Conservation (phyloP, 2,329 filamentous ascomycete genomes). For the Lachnellula willkommii region DNA sequence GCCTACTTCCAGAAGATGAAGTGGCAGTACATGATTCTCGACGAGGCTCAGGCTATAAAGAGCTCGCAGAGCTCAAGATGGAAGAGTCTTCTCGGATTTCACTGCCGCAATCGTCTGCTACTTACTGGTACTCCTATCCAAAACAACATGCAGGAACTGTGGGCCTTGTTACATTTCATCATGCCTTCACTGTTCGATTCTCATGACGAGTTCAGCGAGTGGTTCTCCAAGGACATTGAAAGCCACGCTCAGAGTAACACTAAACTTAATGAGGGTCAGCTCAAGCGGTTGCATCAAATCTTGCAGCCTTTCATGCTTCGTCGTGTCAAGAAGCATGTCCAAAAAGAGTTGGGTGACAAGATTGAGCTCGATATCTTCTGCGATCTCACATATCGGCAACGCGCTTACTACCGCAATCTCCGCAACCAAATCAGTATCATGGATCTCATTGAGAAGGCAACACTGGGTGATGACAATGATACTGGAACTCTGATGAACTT, state of each 20-base stretch:
- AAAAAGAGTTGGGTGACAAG: conserved; percentile 98
- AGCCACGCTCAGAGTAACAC: conserved; percentile 98
- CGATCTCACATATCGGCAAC: conserved; percentile 91
- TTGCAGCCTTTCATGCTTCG: conserved; percentile 99
- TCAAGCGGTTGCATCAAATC: conserved; percentile 97
- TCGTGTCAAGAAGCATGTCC: conserved; percentile 98
- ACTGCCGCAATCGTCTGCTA: conserved; percentile 88
- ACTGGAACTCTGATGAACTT: conserved; percentile 97
- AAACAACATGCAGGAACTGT: conserved; percentile 99
- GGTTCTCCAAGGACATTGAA: conserved; percentile 95
- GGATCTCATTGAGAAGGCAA: conserved; percentile 96
- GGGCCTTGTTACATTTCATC: conserved; percentile 97
- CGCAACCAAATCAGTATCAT: conserved; percentile 98
- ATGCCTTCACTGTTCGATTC: conserved; percentile 99
- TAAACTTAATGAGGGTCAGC: conserved; percentile 97
- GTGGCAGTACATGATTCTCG: conserved; percentile 99
- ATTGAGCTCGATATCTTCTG: conserved; percentile 96
- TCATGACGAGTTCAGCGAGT: conserved; percentile 87
- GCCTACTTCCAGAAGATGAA: conserved; percentile 98
- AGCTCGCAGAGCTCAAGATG: conserved; percentile 93
- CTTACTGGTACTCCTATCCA: conserved; percentile 97
- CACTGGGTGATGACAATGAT: conserved; percentile 88
- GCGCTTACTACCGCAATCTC: conserved; percentile 85
- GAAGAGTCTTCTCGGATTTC: conserved; percentile 91
- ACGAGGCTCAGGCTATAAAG: conserved; percentile 98